Base-by-base conservation (phyloP, 768 basidiomycete species). In the Tricholoma terreum region DNA sequence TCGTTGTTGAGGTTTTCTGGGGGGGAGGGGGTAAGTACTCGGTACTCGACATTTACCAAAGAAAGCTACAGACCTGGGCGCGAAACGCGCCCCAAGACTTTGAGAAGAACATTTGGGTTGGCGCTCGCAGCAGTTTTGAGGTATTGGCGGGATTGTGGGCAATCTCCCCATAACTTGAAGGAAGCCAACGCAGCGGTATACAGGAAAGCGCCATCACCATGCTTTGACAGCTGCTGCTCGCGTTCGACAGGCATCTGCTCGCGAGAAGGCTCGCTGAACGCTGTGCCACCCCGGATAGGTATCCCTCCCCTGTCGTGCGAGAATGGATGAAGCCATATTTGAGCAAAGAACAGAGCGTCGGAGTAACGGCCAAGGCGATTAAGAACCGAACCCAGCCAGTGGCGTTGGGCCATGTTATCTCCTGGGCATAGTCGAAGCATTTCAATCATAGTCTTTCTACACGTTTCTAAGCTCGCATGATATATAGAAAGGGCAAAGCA, bases 341-440 rank as follows among this genome's bases (percentile, higher is more conserved):
- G 78, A 1, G 69, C 60, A 52, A 79, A 80, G 27, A 67, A 77
- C 2, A 80, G 70, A 3, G 79, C 76, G 35, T 79, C 73, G 9
- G 65, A 60, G 55, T 65, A 59, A 11, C 77, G 75, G 1, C 67
- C 65, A 1, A 63, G 59, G 22, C 66, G 73, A 35, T 75, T 58
- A 3, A 81, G 72, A 11, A 75, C 53, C 2, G 77, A 69, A 2
- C 72, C 72, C 6, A 77, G 71, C 72, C 71, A 74, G 31, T 63
- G 52, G 12, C 78, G 72, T 21, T 73, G 69, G 10, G 66, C 69
- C 61, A 74, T 51, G 61, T 80, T 78, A 56, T 81, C 78, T 6
- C 69, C 70, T 0, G 75, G 72, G 56, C 77, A 77, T 10, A 79
- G 71, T 6, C 77, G 73, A 22, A 80, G 67, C 69, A 79, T 77